These are phyloP conservation scores for Austroboletus festivus DNA, from an alignment of 768 basidiomycete species.

Conservation along the genomic window DNA sequence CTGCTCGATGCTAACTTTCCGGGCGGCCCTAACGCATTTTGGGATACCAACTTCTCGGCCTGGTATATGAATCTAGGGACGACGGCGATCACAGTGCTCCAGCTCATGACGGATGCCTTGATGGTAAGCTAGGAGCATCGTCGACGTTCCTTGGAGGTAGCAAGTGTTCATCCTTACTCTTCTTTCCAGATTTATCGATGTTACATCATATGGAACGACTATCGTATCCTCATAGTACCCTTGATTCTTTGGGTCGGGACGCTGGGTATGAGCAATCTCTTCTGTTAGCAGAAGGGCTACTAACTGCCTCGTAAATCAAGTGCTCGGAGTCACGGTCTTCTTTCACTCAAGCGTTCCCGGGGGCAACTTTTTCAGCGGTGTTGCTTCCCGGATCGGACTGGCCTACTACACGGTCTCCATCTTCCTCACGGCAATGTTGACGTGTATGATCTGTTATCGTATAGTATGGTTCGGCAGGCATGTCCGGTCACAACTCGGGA, in stretches of 20 bases:
- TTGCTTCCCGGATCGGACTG: not conserved
- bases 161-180: not conserved
- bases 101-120: conserved; percentile 29
- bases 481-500: not conserved
- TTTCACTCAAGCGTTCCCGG: not conserved
- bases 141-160: not conserved
- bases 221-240: conserved; percentile 4
- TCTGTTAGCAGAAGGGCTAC: too few species aligned
- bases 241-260: conserved; percentile 10
- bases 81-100: conserved; percentile 22
- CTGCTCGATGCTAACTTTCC: conserved; percentile 30
- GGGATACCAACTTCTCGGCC: not conserved
- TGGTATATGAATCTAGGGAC: conserved; percentile 21
- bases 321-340: conserved; percentile 1
- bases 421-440: conserved; percentile 6
- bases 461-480: not conserved
- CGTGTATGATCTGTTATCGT: conserved; percentile 11
- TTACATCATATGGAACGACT: conserved; percentile 29
- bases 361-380: not conserved
- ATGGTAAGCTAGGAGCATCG: conserved; percentile 11
- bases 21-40: conserved; percentile 32
- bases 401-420: conserved; percentile 3
- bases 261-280: conserved; percentile 8
- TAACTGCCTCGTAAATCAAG: not conserved
- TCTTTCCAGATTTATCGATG: conserved; percentile 36